phyloP scores from a whole-genome alignment of 2,329 filamentous ascomycete genomes.

The Canariomyces notabilis region DNA sequence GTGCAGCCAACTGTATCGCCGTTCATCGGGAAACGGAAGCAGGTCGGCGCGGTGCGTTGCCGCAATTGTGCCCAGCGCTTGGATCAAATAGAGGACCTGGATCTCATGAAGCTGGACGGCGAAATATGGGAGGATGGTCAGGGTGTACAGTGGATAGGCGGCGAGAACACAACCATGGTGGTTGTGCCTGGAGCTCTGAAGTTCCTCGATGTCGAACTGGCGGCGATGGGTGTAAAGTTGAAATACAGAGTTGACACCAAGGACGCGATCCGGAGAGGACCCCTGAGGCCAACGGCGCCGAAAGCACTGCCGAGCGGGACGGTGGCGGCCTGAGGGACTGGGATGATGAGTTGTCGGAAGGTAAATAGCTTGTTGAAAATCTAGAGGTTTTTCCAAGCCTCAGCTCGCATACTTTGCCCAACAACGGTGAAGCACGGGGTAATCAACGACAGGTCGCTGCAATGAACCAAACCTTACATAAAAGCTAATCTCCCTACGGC shows the following conservation, averaged over 20 bases:
- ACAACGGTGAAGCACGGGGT: conserved; percentile 14
- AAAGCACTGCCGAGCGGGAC: conserved; percentile 14
- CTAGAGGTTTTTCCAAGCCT: conserved; percentile 1
- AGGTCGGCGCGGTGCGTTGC: conserved; percentile 69
- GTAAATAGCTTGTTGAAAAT: background rate
- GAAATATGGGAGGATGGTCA: conserved; percentile 92
- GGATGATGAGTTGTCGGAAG: background rate
- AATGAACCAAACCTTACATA: conserved; percentile 8
- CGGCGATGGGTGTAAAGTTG: conserved; percentile 92
- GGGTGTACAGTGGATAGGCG: conserved; percentile 78
- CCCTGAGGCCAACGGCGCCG: conserved; percentile 30
- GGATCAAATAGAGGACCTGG: conserved; percentile 52
- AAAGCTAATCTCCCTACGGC: background rate
- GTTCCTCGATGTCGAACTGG: conserved; percentile 90
- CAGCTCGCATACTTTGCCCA: background rate
- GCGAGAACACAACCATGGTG: conserved; percentile 84
- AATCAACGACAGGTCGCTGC: conserved; percentile 15
- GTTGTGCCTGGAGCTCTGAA: conserved; percentile 89
- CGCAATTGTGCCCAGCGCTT: conserved; percentile 66
- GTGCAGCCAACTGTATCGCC: conserved; percentile 73
- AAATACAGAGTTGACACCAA: conserved; percentile 68
- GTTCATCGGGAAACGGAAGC: conserved; percentile 59
- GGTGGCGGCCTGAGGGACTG: conserved; percentile 10
- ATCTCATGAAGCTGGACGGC: conserved; percentile 53
- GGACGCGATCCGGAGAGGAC: conserved; percentile 57